Conservation (phyloP, 2,329 filamentous ascomycete species). For the Ascochyta lentis region DNA sequence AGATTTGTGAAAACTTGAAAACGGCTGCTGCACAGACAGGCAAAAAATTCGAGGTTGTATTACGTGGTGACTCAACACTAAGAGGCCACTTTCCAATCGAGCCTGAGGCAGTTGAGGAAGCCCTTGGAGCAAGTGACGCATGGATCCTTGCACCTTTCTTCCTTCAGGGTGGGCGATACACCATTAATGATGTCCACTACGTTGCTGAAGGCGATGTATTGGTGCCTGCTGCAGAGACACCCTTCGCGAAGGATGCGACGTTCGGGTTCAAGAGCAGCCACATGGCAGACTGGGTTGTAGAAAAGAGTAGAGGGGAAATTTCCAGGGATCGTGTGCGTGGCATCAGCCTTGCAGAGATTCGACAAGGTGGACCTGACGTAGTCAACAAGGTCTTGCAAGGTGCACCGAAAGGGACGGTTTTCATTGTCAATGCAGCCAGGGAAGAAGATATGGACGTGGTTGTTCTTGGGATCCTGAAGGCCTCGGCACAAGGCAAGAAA, state of each 20-base stretch:
- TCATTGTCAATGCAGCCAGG: conserved; percentile 61
- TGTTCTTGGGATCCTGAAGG: conserved; percentile 56
- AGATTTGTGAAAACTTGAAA: conserved; percentile 60
- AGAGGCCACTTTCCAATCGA: conserved; percentile 65
- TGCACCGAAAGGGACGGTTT: conserved; percentile 49
- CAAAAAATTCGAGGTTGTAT: conserved; percentile 60
- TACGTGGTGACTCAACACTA: conserved; percentile 64
- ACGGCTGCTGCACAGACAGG: conserved; percentile 51
- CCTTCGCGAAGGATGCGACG: conserved; percentile 64
- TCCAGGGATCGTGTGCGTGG: conserved; percentile 50
- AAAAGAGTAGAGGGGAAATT: conserved; percentile 59
- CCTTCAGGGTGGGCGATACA: conserved; percentile 64
- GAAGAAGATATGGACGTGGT: conserved; percentile 65
- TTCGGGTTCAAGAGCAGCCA: conserved; percentile 65
- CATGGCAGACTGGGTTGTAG: conserved; percentile 60
- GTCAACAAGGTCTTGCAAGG: conserved; percentile 53
- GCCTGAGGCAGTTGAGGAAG: conserved; percentile 58
- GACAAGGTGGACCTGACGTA: conserved; percentile 53
- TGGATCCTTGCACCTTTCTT: conserved; percentile 67
- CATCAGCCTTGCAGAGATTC: conserved; percentile 57
- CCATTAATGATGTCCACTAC: conserved; percentile 65
- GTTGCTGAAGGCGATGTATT: conserved; percentile 59
- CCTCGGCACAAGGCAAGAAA: conserved; percentile 49
- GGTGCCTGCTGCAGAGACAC: conserved; percentile 61
- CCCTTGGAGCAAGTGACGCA: conserved; percentile 59